These are phyloP conservation scores for Psidium guajava DNA, from an alignment of 345 rosid genomes.

Conservation along the genomic window DNA sequence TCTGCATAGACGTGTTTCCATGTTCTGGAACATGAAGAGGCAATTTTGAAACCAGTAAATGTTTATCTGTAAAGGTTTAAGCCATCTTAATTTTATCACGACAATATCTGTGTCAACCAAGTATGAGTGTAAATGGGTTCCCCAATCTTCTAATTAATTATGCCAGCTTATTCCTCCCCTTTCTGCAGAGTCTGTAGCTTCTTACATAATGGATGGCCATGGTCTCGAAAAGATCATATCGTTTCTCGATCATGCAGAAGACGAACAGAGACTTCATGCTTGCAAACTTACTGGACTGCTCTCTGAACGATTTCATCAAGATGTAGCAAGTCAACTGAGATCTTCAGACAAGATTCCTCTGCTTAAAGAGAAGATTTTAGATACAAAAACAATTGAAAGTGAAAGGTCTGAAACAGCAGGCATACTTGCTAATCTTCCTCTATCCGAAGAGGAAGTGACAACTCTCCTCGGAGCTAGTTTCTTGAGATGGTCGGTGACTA, in stretches of 20 bases:
- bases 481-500: slow-evolving; percentile 15
- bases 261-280: slow-evolving; percentile 19
- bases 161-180: neutral
- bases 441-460: slow-evolving; percentile 17
- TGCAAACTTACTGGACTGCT: slow-evolving; percentile 23
- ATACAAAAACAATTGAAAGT: slow-evolving; percentile 15
- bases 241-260: slow-evolving; percentile 20
- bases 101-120: neutral
- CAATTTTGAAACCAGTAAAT: neutral
- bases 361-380: slow-evolving; percentile 19
- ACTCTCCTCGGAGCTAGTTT: slow-evolving; percentile 20
- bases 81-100: neutral
- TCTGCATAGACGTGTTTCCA: neutral
- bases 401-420: slow-evolving; percentile 35
- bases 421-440: slow-evolving; percentile 28
- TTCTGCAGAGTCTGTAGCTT: slow-evolving; percentile 22
- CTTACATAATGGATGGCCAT: slow-evolving; percentile 14
- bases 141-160: neutral
- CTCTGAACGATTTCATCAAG: slow-evolving; percentile 19
- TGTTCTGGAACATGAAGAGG: neutral
- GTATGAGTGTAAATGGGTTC: neutral
- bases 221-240: slow-evolving; percentile 16
- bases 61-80: neutral
- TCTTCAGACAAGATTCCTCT: slow-evolving; percentile 10
- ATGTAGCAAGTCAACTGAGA: slow-evolving; percentile 17